Base-by-base conservation (phyloP, 2,329 filamentous ascomycete genomes). In the Scortechinia acanthostroma region DNA sequence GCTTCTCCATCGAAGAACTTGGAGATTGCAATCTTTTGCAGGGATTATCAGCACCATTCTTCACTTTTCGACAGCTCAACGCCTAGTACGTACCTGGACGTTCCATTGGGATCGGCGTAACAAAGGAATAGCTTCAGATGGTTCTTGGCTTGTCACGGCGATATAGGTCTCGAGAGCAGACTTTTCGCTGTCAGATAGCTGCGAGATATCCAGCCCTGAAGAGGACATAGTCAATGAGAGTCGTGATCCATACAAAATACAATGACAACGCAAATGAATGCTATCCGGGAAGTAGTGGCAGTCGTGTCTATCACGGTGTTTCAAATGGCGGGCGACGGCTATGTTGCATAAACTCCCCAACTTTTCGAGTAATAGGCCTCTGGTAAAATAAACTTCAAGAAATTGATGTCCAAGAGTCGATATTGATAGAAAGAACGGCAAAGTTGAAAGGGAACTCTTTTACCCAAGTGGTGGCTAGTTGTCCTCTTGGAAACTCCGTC, bases 1-100 rank as follows among this genome's bases (percentile, higher is more conserved):
- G 77, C 74, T 62, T 86, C 81, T 50, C 81, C 81, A 56, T 86
- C 81, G 56, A 84, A 86, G 69, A 85, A 85, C 52, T 81, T 78
- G 33, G 81, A 73, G 47, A 86, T 82, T 43, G 81, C 80, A 51
- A 86, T 83, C 73, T 84, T 10, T 6, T 10, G 14, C 58, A 21
- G 21, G 40, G 43, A 42, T 42, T 42, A 46, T 58, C 46, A 53
- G 49, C 47, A 15, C 16, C 43, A 33, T 33, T 52, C 22, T 49
- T 47, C 22, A 46, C 33, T 17, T 22, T 20, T 14, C 13, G 6
- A 17, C 22, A 42, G 4, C 19, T 22, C 23, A 28, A 35, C 35
- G 17, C 22, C 4, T 30, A 20, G 21, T 15, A 42, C 55, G 14
- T 53, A 77, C 75, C 64, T 80, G 77, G 3, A 82, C 77, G 55